Conservation (phyloP, 2,329 filamentous ascomycete species). For the Exophiala sideris region DNA sequence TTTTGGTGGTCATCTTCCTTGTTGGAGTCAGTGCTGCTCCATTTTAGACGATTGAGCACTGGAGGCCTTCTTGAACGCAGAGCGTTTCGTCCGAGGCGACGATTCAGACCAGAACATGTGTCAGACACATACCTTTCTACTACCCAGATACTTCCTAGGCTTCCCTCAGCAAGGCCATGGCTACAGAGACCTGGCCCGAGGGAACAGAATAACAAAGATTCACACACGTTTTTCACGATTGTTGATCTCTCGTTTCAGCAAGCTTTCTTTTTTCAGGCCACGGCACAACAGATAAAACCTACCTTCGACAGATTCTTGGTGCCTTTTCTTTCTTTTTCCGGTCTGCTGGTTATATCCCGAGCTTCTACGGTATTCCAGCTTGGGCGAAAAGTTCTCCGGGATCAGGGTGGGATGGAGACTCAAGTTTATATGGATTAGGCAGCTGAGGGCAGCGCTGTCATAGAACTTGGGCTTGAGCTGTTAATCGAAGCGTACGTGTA, state of each 20-base stretch:
- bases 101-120: slow-evolving; percentile 5
- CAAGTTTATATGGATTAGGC: neutral
- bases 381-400: neutral
- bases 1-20: neutral
- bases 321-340: slow-evolving; percentile 3
- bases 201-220: slow-evolving; percentile 4
- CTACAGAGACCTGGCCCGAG: neutral
- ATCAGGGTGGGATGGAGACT: neutral
- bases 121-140: slow-evolving; percentile 5
- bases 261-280: slow-evolving; percentile 13
- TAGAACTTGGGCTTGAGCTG: too few species aligned
- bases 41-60: neutral
- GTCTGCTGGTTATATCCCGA: neutral
- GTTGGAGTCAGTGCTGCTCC: neutral
- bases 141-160: slow-evolving; percentile 1
- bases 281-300: neutral
- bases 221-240: slow-evolving; percentile 8
- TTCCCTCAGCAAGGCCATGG: neutral
- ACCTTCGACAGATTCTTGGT: slow-evolving; percentile 2
- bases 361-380: neutral
- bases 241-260: slow-evolving; percentile 26
- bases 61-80: slow-evolving; percentile 2
- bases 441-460: too few species aligned
- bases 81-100: slow-evolving; percentile 2
- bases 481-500: too few species aligned